Base-by-base conservation (phyloP, 768 basidiomycete genomes). In the Termitomyces sp. region DNA sequence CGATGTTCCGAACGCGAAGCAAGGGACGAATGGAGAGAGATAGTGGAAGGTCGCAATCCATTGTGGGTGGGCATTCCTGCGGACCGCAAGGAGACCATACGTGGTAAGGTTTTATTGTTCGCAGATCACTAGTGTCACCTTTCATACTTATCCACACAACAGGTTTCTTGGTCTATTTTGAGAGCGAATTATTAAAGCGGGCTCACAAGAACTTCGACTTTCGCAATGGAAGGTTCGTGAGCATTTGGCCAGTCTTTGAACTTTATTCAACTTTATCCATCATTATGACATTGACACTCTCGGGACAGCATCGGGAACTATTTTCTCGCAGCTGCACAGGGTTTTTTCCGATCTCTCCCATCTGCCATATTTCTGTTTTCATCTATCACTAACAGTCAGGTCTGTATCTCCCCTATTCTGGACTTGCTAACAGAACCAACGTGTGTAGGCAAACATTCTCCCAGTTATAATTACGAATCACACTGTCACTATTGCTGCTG, bases 141-240 rank as follows among this genome's bases (percentile, higher is more conserved):
- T 20, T 48, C 12, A 48, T 32, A 36, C 36, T 41, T 41, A 14
- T 56, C 5, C n/a, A 49, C 32, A 24, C 32, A 34, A 36, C 67
- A 93, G 94, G 94, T 0, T 96, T 98, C 68, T 79, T 98, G 20
- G 94, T 98, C 3, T 82, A 93, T 66, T 96, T 97, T 61, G 92
- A 98, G 69, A 86, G 83, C 59, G 90, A 96, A 63, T 77, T 94
- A 8, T 78, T 97, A 42, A 89, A 86, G 63, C 79, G 94, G 24
- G 92, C 95, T 2, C 93, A 96, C 66, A 97, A 97, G 74, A 90
- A 87, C 60, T 98, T 97, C 71, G 90, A 92, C 26, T 98, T 96
- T 73, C 76, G 89, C 52, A 95, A 95, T 65, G 94, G 94, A 66
- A 91, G 89, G 83, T 86, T 62, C 37, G 69, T 60, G n/a, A 41